phyloP scores from a whole-genome alignment of 345 rosid genomes.

The Eucalyptus urophylla region DNA sequence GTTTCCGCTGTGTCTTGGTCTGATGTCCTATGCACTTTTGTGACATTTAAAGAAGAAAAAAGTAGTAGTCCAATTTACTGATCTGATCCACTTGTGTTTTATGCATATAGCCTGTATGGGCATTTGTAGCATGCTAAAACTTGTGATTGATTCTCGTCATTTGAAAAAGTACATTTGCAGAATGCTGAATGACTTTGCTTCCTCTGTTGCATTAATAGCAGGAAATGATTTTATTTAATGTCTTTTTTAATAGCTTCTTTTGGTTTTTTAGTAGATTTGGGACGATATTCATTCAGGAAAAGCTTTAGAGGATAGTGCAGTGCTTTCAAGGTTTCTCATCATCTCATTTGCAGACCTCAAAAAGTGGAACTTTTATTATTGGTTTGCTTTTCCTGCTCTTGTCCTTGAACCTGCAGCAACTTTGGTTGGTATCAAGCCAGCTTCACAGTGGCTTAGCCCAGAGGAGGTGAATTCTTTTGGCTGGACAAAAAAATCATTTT shows the following conservation, averaged over 20 bases:
- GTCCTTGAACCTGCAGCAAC: conserved; percentile 79
- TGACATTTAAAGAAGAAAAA: background rate
- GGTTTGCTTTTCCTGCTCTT: conserved; percentile 90
- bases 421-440: conserved; percentile 56
- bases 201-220: background rate
- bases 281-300: conserved; percentile 73
- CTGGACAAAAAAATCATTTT: background rate
- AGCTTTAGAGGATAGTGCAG: conserved; percentile 58
- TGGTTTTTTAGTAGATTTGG: conserved; percentile 57
- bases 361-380: conserved; percentile 80
- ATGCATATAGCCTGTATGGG: background rate
- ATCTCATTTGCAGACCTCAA: conserved; percentile 86
- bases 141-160: background rate
- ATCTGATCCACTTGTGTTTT: background rate
- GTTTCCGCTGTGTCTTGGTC: background rate
- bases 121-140: background rate
- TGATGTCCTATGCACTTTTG: background rate
- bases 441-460: conserved; percentile 54
- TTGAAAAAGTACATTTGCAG: background rate
- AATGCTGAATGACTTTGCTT: background rate
- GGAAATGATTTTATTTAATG: background rate
- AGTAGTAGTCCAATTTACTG: background rate
- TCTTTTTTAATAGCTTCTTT: background rate
- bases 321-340: conserved; percentile 65
- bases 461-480: conserved; percentile 40